Evolutionary conservation across 2,329 filamentous ascomycete species (phyloP).

Genomic region (Malbranchea zuffiana): DNA sequence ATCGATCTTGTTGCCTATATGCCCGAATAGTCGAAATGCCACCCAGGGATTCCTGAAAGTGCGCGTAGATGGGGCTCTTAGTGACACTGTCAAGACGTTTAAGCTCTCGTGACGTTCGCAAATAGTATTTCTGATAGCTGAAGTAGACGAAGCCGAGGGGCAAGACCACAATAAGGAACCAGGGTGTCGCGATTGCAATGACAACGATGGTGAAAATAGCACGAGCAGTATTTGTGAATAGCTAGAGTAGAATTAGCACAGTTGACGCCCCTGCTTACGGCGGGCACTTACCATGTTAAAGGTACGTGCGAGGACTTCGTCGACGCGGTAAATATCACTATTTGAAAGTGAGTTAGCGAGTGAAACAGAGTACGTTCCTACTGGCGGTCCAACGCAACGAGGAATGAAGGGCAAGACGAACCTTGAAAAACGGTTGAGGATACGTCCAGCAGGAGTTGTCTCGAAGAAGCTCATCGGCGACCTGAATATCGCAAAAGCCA

Average conservation of each 20-base stretch:
- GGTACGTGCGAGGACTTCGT: conserved; percentile 86
- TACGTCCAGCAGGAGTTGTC: conserved; percentile 89
- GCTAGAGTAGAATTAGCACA: too few relatives aligned
- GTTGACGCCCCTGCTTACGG: too few relatives aligned
- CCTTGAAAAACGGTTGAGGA: conserved; percentile 93
- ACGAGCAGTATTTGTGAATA: conserved; percentile 64
- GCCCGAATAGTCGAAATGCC: conserved; percentile 92
- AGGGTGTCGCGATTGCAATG: conserved; percentile 70
- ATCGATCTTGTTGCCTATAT: conserved; percentile 78
- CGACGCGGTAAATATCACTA: conserved; percentile 54
- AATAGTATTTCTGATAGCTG: conserved; percentile 93
- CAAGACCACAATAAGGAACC: conserved; percentile 68
- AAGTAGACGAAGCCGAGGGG: conserved; percentile 74
- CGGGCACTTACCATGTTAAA: conserved; percentile 73
- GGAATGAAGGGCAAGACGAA: conserved; percentile 31
- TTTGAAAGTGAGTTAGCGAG: too few relatives aligned
- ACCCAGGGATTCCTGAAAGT: conserved; percentile 94
- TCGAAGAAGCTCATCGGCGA: conserved; percentile 99
- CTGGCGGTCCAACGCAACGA: too few relatives aligned
- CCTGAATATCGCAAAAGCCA: conserved; percentile 95
- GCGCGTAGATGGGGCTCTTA: conserved; percentile 90
- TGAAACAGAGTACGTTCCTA: too few relatives aligned
- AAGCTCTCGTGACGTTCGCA: conserved; percentile 88
- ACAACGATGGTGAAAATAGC: conserved; percentile 76
- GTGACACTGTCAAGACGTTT: conserved; percentile 93